phyloP scores from a whole-genome alignment of 805 yeast genomes.

The Wickerhamomyces hampshirensis region DNA sequence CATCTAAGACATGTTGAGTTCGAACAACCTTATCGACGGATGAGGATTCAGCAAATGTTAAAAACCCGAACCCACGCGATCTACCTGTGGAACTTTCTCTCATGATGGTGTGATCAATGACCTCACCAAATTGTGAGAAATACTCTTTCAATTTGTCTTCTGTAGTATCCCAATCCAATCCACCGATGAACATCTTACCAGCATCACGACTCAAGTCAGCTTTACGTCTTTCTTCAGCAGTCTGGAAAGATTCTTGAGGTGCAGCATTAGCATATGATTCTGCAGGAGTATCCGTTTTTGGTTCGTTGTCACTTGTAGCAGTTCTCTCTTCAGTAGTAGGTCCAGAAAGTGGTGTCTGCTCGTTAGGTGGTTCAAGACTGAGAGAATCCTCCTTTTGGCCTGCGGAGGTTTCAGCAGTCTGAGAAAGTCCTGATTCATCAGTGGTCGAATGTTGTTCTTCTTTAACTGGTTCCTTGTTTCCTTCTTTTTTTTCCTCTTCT shows the following conservation, averaged over 20 bases:
- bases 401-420: neutral
- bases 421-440: neutral
- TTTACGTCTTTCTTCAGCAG: slow-evolving; percentile 22
- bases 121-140: slow-evolving; percentile 85
- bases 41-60: slow-evolving; percentile 76
- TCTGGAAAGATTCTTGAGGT: slow-evolving; percentile 1
- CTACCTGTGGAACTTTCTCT: slow-evolving; percentile 82
- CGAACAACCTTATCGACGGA: slow-evolving; percentile 84
- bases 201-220: slow-evolving; percentile 63
- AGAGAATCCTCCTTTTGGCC: too few species aligned
- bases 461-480: slow-evolving; percentile 12
- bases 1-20: slow-evolving; percentile 86
- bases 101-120: slow-evolving; percentile 86
- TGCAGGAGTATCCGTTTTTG: neutral
- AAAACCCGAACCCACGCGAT: slow-evolving; percentile 92
- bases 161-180: slow-evolving; percentile 95
- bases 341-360: neutral
- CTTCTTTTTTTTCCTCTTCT: slow-evolving; percentile 15
- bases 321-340: neutral
- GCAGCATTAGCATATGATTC: slow-evolving; percentile 6
- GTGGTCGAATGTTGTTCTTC: slow-evolving; percentile 3
- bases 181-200: slow-evolving; percentile 94
- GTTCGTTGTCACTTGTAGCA: too few species aligned
- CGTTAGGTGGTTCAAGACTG: too few species aligned
- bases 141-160: slow-evolving; percentile 81